Base-by-base conservation (phyloP, 345 rosid species). In the Eucalyptus sp. region DNA sequence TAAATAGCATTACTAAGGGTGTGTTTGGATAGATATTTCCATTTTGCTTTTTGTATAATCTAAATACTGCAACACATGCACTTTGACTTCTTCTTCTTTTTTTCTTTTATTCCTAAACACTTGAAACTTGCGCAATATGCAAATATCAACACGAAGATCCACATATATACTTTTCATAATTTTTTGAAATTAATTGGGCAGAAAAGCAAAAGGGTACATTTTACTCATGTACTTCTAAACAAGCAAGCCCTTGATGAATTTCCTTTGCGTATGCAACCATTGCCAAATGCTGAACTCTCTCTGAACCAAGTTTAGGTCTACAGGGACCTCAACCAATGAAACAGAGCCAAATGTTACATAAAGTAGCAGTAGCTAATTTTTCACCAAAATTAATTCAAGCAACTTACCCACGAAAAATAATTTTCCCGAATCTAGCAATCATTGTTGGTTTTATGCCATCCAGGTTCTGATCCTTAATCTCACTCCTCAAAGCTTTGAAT, bases 391-490 rank as follows among this genome's bases (percentile, higher is more conserved):
- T 33, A 62, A 49, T 49, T 84, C 2, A 48, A 31, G 76, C 79
- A 33, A 62, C 80, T 46, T 86, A 91, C 92, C 89, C 60, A 27
- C 37, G 88, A 8, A 92, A 92, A 87, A 89, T 83, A 33, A 88
- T 83, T 27, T 90, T 88, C 44, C 93, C 93, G 29, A 92, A 64
- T 66, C 90, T 89, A 87, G 89, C 93, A 62, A 91, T 86, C 46
- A 92, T 27, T 60, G 52, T 64, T 33, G 90, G 92, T 71, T 88
- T 92, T 58, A 18, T 86, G 50, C 43, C 31, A 22, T 43, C 88
- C 46, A 86, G 43, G 20, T 60, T 50, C 50, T 25, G 31, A 31
- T 20, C 33, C 41, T 89, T 56, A 88, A 64, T 88, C 79, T 87
- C 62, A 29, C 66, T 89, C 89, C 79, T 89, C 86, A 89, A 29